Conservation (phyloP, 2,329 filamentous ascomycete genomes). For the Fusarium stilboides region DNA sequence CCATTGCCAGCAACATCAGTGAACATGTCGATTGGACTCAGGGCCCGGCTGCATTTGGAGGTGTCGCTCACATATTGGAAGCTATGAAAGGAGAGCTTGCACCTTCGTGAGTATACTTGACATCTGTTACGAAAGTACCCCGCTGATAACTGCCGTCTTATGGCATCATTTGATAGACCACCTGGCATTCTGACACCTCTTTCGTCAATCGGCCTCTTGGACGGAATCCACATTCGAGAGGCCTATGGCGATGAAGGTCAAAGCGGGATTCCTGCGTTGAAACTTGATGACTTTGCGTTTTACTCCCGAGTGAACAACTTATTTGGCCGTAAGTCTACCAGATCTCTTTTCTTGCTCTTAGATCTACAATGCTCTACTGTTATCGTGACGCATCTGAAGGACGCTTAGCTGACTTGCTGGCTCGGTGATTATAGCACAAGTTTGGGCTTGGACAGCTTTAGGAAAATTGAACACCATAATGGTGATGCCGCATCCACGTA, state of each 20-base stretch:
- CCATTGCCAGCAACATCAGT: neutral
- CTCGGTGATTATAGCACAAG: neutral
- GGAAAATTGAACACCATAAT: conserved; percentile 2
- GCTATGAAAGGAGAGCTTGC: conserved; percentile 12
- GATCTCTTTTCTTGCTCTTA: rapidly evolving
- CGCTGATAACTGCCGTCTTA: neutral
- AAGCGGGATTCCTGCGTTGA: neutral
- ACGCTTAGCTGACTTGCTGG: rapidly evolving
- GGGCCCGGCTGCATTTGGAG: conserved; percentile 13
- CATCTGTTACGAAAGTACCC: rapidly evolving
- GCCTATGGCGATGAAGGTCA: neutral
- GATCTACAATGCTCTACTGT: too few relatives aligned
- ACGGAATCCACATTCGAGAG: conserved; percentile 2
- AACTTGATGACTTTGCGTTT: conserved; percentile 10
- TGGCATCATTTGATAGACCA: neutral
- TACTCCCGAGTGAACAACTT: conserved; percentile 17
- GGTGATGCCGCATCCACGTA: conserved; percentile 13
- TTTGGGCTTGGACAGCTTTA: conserved; percentile 13
- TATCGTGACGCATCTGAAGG: too few relatives aligned
- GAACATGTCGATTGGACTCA: conserved; percentile 21
- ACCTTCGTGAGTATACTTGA: neutral
- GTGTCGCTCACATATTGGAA: neutral
- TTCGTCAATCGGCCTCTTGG: conserved; percentile 9
- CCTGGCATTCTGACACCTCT: conserved; percentile 17
- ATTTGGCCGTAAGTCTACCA: conserved; percentile 6